Evolutionary conservation across 2,329 filamentous ascomycete genomes (phyloP).

Genomic region (Claviceps humidiphila): DNA sequence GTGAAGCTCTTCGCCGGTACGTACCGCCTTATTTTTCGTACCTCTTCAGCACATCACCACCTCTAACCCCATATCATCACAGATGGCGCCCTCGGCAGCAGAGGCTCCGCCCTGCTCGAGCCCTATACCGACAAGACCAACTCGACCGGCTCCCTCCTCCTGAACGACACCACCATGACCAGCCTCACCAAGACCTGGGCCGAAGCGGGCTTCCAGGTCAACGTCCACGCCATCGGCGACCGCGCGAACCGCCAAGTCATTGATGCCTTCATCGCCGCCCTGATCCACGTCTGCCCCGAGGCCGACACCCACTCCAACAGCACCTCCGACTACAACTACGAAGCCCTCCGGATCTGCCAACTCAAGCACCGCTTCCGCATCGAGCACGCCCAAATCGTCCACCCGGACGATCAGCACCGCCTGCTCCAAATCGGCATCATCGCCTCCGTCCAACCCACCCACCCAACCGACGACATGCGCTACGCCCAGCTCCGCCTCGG

Average conservation of each 20-base stretch:
- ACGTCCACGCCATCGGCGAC: slow-evolving; percentile 62
- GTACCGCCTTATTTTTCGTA: slow-evolving; percentile 6
- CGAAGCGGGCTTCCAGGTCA: slow-evolving; percentile 49
- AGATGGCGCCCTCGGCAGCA: slow-evolving; percentile 59
- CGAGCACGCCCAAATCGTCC: slow-evolving; percentile 59
- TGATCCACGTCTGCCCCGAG: slow-evolving; percentile 38
- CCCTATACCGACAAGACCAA: slow-evolving; percentile 52
- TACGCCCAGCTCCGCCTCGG: slow-evolving; percentile 52
- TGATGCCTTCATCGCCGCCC: slow-evolving; percentile 45
- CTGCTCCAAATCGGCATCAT: slow-evolving; percentile 47
- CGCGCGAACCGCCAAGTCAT: slow-evolving; percentile 52
- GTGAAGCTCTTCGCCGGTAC: slow-evolving; percentile 57
- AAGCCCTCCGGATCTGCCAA: slow-evolving; percentile 36
- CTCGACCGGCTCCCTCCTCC: slow-evolving; percentile 49
- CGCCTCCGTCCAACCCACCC: slow-evolving; percentile 58
- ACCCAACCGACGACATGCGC: slow-evolving; percentile 58
- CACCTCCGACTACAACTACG: slow-evolving; percentile 8
- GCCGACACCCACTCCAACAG: slow-evolving; percentile 16
- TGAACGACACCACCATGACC: slow-evolving; percentile 47
- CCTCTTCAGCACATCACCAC: background rate
- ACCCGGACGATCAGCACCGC: slow-evolving; percentile 48
- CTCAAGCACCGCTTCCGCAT: slow-evolving; percentile 47
- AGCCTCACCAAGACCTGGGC: slow-evolving; percentile 45
- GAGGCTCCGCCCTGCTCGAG: slow-evolving; percentile 59
- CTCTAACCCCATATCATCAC: background rate